These are phyloP conservation scores for Entonaema liquescens DNA, from an alignment of 495 filamentous ascomycete species.

Conservation along the genomic window DNA sequence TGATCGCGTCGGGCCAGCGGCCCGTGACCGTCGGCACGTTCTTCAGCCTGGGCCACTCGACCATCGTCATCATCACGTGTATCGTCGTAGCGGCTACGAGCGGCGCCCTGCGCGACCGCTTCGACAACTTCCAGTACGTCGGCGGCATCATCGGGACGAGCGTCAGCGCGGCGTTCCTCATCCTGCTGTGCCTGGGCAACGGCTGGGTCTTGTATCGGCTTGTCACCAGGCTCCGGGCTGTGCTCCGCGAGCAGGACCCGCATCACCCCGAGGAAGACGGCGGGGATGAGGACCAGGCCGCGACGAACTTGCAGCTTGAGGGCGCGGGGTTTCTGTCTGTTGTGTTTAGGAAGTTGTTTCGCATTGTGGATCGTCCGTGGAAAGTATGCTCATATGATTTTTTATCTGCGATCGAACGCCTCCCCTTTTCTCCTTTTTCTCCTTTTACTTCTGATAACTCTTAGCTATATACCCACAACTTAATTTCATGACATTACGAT, in stretches of 20 bases:
- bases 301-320: constrained; percentile 72
- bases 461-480: too few relatives aligned
- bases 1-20: constrained; percentile 85
- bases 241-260: constrained; percentile 54
- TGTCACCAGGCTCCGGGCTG: constrained; percentile 68
- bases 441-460: background rate
- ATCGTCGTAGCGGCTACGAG: constrained; percentile 90
- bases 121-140: constrained; percentile 80
- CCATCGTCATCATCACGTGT: constrained; percentile 91
- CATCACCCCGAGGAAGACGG: constrained; percentile 26
- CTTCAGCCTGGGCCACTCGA: constrained; percentile 93
- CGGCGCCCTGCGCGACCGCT: constrained; percentile 78
- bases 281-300: constrained; percentile 56
- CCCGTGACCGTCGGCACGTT: constrained; percentile 97
- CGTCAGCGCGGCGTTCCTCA: constrained; percentile 81
- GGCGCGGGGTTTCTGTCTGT: constrained; percentile 78
- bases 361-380: constrained; percentile 88
- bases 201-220: constrained; percentile 83
- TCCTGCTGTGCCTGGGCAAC: constrained; percentile 85
- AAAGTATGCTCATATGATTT: constrained; percentile 56
- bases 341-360: constrained; percentile 79
- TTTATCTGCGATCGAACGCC: background rate
- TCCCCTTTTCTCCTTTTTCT: background rate
- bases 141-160: constrained; percentile 88
- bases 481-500: too few relatives aligned